Conservation (phyloP, 805 yeast genomes). For the Yamadazyma takamatsuzukensis region DNA sequence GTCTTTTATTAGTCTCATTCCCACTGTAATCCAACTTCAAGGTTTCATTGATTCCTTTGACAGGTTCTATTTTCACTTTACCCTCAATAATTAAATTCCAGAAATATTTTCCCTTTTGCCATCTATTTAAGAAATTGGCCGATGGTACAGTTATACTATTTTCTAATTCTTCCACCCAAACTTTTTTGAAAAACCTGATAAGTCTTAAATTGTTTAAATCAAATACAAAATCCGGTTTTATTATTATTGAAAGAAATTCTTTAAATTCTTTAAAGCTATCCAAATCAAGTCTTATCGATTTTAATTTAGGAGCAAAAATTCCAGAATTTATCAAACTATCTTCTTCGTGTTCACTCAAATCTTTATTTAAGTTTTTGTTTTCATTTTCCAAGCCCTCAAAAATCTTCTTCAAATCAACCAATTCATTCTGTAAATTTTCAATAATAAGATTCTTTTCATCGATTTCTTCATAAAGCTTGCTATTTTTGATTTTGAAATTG, state of each 20-base stretch:
- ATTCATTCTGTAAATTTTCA: slow-evolving; percentile 61
- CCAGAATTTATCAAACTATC: slow-evolving; percentile 14
- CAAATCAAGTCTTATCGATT: slow-evolving; percentile 44
- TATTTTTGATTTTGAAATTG: slow-evolving; percentile 56
- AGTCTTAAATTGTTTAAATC: slow-evolving; percentile 44
- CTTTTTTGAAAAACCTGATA: slow-evolving; percentile 56
- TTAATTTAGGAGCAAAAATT: slow-evolving; percentile 31
- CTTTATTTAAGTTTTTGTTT: slow-evolving; percentile 12
- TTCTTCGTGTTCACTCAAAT: not conserved
- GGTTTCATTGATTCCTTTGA: slow-evolving; percentile 75
- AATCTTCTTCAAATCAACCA: slow-evolving; percentile 59
- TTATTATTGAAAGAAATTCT: slow-evolving; percentile 32
- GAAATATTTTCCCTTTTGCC: slow-evolving; percentile 47
- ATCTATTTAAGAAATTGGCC: slow-evolving; percentile 37
- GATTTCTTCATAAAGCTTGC: slow-evolving; percentile 48
- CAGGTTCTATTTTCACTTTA: slow-evolving; percentile 78
- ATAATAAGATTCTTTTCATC: slow-evolving; percentile 69
- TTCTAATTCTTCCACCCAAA: slow-evolving; percentile 77
- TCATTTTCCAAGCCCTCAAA: slow-evolving; percentile 53
- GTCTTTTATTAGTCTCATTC: slow-evolving; percentile 21
- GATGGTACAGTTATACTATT: slow-evolving; percentile 31
- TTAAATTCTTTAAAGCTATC: slow-evolving; percentile 43
- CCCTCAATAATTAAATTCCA: slow-evolving; percentile 74
- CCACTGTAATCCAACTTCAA: slow-evolving; percentile 44
- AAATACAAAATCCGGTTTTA: slow-evolving; percentile 30